A percentile compares a stretch with the other conserved stretches of the same genome.
Evolutionary conservation across 1,284 basidiomycete species (phyloP).

Genomic region (Rhizopogon hawkerae): DNA sequence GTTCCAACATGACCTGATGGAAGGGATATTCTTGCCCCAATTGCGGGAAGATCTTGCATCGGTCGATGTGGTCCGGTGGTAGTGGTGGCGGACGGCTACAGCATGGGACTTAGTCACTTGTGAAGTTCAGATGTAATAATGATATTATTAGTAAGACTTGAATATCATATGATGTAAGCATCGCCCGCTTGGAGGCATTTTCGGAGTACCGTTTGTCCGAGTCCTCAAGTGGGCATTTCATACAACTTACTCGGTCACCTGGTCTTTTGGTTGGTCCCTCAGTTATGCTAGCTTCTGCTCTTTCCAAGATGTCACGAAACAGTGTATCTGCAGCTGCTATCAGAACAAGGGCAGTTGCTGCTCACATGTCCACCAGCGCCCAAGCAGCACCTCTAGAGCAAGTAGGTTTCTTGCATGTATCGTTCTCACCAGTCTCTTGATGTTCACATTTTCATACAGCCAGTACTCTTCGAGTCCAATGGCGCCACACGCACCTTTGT

Average conservation of each 20-base stretch:
- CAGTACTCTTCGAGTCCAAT: conserved; percentile 65
- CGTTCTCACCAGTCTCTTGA: conserved; percentile 4
- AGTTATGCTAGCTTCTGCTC: conserved; percentile 23
- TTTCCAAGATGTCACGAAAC: conserved; percentile 28
- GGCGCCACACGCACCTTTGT: conserved; percentile 59
- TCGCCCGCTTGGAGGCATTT: neutral
- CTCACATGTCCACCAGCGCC: conserved; percentile 44
- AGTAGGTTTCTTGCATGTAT: conserved; percentile 20
- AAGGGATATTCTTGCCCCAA: conserved; percentile 35
- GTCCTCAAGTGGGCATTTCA: too few species aligned
- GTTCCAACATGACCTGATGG: conserved; percentile 50
- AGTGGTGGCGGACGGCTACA: too few species aligned
- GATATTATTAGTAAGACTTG: too few species aligned
- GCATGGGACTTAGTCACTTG: too few species aligned
- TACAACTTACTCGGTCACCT: too few species aligned
- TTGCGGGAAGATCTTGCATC: neutral
- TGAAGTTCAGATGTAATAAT: too few species aligned
- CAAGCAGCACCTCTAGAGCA: conserved; percentile 17
- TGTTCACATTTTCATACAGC: conserved; percentile 29
- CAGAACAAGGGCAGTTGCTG: conserved; percentile 47
- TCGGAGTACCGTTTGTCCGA: too few species aligned
- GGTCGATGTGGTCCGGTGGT: neutral
- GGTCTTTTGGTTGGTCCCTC: neutral
- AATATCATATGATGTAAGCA: neutral
- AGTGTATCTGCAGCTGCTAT: conserved; percentile 29